Percentiles rank a stretch among this genome's conserved stretches.
Conservation (phyloP, 2,329 filamentous ascomycete species). For the Fusarium falciforme region DNA sequence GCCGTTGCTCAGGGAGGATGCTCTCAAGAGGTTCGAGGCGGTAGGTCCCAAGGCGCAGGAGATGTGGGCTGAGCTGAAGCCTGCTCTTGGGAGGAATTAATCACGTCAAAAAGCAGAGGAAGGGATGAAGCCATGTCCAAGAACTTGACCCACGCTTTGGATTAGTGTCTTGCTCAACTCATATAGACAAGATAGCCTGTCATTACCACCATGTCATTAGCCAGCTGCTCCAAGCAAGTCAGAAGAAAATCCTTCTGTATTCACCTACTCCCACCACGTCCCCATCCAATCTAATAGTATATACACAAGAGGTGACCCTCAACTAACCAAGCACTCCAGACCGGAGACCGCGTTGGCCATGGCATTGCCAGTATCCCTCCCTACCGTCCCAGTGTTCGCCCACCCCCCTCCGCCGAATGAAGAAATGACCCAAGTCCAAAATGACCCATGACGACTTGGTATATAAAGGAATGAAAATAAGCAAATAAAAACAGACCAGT, state of each 20-base stretch:
- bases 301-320: slow-evolving; percentile 32
- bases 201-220: slow-evolving; percentile 31
- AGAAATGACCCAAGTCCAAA: slow-evolving; percentile 5
- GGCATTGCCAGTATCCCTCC: slow-evolving; percentile 23
- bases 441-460: slow-evolving; percentile 11
- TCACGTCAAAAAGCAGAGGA: neutral
- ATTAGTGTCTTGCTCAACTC: neutral
- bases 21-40: slow-evolving; percentile 44
- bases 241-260: slow-evolving; percentile 39
- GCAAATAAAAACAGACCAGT: slow-evolving; percentile 21
- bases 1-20: slow-evolving; percentile 49
- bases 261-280: slow-evolving; percentile 23
- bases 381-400: slow-evolving; percentile 18
- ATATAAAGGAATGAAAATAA: slow-evolving; percentile 12
- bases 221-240: slow-evolving; percentile 6
- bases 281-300: slow-evolving; percentile 33
- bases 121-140: neutral
- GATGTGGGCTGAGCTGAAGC: slow-evolving; percentile 33
- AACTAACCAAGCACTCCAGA: slow-evolving; percentile 27
- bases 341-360: slow-evolving; percentile 19
- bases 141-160: neutral
- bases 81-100: slow-evolving; percentile 2
- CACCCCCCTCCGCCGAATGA: neutral
- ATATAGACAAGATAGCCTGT: neutral
- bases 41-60: slow-evolving; percentile 36